Percentiles rank a stretch among this genome's conserved stretches.
phyloP scores from a whole-genome alignment of 2,329 filamentous ascomycete species.

The Aspergillus sp. region DNA sequence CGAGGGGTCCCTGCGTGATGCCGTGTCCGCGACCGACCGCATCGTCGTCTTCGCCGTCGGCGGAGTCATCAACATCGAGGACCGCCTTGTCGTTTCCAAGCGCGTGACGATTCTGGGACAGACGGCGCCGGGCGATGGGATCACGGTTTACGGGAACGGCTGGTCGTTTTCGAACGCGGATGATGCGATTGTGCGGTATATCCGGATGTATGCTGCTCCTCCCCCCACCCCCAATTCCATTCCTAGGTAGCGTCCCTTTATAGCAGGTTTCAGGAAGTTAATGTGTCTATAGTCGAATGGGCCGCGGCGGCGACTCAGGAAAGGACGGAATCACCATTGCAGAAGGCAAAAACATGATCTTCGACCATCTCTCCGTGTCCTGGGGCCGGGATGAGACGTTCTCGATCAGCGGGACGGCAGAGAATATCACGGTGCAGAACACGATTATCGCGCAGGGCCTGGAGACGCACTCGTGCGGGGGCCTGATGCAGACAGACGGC shows the following conservation, averaged over 20 bases:
- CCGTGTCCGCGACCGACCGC: conserved; percentile 49
- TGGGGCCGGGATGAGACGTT: conserved; percentile 61
- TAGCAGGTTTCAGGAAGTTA: neutral
- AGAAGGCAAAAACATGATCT: conserved; percentile 55
- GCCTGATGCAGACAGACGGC: conserved; percentile 38
- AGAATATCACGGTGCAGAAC: conserved; percentile 54
- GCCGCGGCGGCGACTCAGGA: conserved; percentile 50
- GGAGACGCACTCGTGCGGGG: conserved; percentile 54
- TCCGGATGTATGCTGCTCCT: too few relatives aligned
- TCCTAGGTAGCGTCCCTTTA: too few relatives aligned
- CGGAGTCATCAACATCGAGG: conserved; percentile 51
- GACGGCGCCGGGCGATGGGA: conserved; percentile 50
- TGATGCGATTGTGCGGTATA: conserved; percentile 56
- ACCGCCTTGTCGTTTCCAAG: conserved; percentile 49
- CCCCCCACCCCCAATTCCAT: too few relatives aligned
- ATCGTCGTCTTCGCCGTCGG: conserved; percentile 53
- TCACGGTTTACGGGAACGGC: conserved; percentile 58
- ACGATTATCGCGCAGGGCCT: conserved; percentile 57
- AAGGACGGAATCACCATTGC: conserved; percentile 58
- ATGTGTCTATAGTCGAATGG: conserved; percentile 13
- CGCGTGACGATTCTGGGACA: conserved; percentile 53
- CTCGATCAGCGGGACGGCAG: conserved; percentile 49
- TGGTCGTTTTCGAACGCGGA: conserved; percentile 53
- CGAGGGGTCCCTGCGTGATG: conserved; percentile 52
- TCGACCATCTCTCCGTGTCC: conserved; percentile 55